Conservation (phyloP, 352 stramenopile genomes). For the Phytophthora fragariae region DNA sequence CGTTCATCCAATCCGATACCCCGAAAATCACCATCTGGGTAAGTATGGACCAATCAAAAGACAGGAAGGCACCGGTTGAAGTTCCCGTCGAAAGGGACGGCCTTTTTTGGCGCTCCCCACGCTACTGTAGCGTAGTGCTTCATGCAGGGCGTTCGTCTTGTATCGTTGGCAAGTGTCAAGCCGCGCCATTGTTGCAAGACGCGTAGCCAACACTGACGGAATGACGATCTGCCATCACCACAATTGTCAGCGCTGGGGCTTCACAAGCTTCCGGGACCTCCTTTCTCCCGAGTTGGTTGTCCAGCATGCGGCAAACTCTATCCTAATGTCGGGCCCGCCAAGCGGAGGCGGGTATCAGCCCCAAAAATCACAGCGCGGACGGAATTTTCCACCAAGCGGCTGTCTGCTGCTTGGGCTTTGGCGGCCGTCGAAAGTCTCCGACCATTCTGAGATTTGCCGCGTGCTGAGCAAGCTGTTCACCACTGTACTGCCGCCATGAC, state of each 20-base stretch:
- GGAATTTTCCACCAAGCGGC: background rate
- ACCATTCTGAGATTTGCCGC: conserved; percentile 27
- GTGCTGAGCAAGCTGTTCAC: conserved; percentile 14
- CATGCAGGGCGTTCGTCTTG: background rate
- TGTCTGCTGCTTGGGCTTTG: too few species aligned
- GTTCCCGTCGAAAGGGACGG: background rate
- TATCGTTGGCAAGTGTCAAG: background rate
- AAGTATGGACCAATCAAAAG: too few species aligned
- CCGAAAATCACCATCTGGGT: background rate
- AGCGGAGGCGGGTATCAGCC: background rate
- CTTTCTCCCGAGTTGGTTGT: too few species aligned
- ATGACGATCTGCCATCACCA: too few species aligned
- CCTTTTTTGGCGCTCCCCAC: too few species aligned
- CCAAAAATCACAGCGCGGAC: conserved; percentile 7
- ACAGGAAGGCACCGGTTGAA: background rate
- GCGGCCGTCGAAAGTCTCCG: too few species aligned
- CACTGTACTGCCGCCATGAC: background rate
- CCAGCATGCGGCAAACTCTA: background rate
- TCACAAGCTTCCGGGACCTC: too few species aligned
- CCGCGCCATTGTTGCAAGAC: too few species aligned
- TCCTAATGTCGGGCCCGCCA: too few species aligned
- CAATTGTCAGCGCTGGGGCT: too few species aligned
- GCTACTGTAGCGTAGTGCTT: too few species aligned
- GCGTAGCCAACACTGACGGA: too few species aligned
- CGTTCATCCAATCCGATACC: background rate